phyloP scores from a whole-genome alignment of 495 filamentous ascomycete genomes.

The Amniculicola lignicola region DNA sequence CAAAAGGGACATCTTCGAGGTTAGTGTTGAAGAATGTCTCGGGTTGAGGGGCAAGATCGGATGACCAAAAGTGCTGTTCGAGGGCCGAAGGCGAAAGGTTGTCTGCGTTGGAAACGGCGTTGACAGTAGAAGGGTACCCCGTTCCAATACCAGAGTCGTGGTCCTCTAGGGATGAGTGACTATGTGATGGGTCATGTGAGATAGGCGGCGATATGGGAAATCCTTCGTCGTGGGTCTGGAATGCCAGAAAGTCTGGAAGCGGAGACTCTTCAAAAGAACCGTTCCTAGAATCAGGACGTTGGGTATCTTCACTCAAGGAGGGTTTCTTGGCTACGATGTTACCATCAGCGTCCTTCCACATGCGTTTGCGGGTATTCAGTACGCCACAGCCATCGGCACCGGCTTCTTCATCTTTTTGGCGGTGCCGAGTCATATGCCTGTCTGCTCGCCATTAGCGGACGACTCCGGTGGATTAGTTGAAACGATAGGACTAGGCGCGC shows the following conservation, averaged over 20 bases:
- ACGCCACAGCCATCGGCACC: conserved; percentile 57
- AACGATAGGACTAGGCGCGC: neutral
- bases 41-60: conserved; percentile 5
- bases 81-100: neutral
- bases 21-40: conserved; percentile 1
- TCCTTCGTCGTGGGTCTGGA: conserved; percentile 8
- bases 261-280: neutral
- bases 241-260: conserved; percentile 11
- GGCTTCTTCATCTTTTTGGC: conserved; percentile 58
- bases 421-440: conserved; percentile 58
- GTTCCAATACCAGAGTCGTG: conserved; percentile 15
- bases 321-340: conserved; percentile 49
- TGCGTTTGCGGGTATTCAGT: conserved; percentile 59
- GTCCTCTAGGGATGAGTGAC: conserved; percentile 13
- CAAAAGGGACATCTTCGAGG: conserved; percentile 41
- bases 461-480: neutral
- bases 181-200: conserved; percentile 25
- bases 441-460: conserved; percentile 42
- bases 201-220: conserved; percentile 32
- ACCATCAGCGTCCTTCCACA: conserved; percentile 56
- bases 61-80: conserved; percentile 27
- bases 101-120: conserved; percentile 5
- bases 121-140: conserved; percentile 13
- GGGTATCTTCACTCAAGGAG: neutral
- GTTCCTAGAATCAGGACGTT: neutral